Evolutionary conservation across 306 rosid genomes (phyloP).

Genomic region (Notholithocarpus densiflorus): DNA sequence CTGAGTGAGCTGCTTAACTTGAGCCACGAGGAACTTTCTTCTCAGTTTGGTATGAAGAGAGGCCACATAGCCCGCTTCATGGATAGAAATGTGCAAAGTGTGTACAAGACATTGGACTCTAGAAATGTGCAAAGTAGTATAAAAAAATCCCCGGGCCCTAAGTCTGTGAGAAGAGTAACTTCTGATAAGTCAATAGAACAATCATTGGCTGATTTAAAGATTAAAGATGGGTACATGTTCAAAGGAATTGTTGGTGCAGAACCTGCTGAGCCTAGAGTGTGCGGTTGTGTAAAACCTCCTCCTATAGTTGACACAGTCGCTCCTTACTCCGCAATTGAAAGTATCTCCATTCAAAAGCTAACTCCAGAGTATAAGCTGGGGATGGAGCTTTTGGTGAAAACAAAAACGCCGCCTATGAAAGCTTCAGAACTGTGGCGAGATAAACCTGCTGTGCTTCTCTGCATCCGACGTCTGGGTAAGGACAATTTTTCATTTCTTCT

Average conservation of each 20-base stretch:
- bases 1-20: constrained; percentile 54
- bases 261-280: constrained; percentile 65
- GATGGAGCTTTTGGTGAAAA: constrained; percentile 69
- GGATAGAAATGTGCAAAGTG: constrained; percentile 47
- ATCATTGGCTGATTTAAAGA: constrained; percentile 45
- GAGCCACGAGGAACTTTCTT: constrained; percentile 38
- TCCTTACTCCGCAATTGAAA: constrained; percentile 59
- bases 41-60: constrained; percentile 72
- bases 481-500: too few species aligned
- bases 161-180: constrained; percentile 17
- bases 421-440: constrained; percentile 73
- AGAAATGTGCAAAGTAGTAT: constrained; percentile 15
- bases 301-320: constrained; percentile 56
- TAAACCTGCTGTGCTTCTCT: constrained; percentile 67
- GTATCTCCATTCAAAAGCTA: constrained; percentile 66
- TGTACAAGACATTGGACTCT: constrained; percentile 8
- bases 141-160: constrained; percentile 1
- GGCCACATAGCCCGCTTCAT: constrained; percentile 82
- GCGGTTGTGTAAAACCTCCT: constrained; percentile 74
- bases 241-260: constrained; percentile 77
- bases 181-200: constrained; percentile 45
- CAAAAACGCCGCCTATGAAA: constrained; percentile 76
- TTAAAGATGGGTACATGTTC: constrained; percentile 68
- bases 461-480: constrained; percentile 58
- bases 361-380: constrained; percentile 86